phyloP scores from a whole-genome alignment of 2,329 filamentous ascomycete species.

The Fusarium ambrosium region DNA sequence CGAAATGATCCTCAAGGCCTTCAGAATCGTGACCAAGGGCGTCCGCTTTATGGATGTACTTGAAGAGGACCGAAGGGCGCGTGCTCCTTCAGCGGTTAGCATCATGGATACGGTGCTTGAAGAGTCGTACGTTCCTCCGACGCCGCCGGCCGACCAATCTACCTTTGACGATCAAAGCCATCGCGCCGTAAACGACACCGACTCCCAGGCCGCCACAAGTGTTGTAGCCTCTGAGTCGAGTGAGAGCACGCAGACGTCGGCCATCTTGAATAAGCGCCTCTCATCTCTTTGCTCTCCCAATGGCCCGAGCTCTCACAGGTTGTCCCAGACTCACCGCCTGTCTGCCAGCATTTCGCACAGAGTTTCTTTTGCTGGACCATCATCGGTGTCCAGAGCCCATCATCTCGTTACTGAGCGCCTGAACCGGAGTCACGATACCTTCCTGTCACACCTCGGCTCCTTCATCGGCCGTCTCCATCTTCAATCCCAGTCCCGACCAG shows the following conservation, averaged over 20 bases:
- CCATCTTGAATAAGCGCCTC: slow-evolving; percentile 60
- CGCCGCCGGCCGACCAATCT: slow-evolving; percentile 71
- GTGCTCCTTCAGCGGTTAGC: slow-evolving; percentile 67
- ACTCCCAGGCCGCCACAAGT: slow-evolving; percentile 55
- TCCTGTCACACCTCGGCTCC: slow-evolving; percentile 90
- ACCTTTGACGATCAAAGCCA: slow-evolving; percentile 59
- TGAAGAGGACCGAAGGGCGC: slow-evolving; percentile 71
- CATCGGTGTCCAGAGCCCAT: slow-evolving; percentile 72
- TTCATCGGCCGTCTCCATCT: slow-evolving; percentile 92
- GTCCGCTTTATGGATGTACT: slow-evolving; percentile 91
- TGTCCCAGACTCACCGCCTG: slow-evolving; percentile 60
- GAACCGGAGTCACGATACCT: slow-evolving; percentile 84
- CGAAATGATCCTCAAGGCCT: slow-evolving; percentile 93
- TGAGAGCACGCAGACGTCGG: slow-evolving; percentile 54
- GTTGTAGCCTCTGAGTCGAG: slow-evolving; percentile 52
- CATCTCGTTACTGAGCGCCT: slow-evolving; percentile 88
- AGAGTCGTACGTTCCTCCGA: slow-evolving; percentile 71
- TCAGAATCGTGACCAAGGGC: slow-evolving; percentile 92
- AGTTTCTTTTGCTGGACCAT: slow-evolving; percentile 79
- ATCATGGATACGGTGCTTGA: slow-evolving; percentile 72
- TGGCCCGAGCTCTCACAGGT: slow-evolving; percentile 49
- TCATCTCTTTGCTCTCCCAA: slow-evolving; percentile 59
- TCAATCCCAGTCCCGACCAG: slow-evolving; percentile 89
- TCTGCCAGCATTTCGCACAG: slow-evolving; percentile 76
- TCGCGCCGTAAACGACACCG: slow-evolving; percentile 54